Evolutionary conservation across 129 eudicot genomes (phyloP).

Genomic region (Escallonia herrerae): DNA sequence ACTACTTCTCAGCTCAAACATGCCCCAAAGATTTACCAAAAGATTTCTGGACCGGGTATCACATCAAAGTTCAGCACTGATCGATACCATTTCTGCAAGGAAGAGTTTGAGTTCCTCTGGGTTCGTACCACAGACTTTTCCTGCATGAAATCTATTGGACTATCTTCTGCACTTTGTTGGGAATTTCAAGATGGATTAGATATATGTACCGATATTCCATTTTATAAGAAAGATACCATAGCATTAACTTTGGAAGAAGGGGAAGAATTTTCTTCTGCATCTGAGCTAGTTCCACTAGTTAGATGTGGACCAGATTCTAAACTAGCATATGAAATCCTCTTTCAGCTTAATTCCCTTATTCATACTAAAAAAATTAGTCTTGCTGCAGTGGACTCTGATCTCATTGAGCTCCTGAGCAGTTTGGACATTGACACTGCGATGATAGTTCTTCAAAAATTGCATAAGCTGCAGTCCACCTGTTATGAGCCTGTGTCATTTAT

Average conservation of each 20-base stretch:
- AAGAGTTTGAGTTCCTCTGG: conserved; percentile 74
- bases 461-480: conserved; percentile 60
- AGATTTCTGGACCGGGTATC: conserved; percentile 54
- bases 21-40: conserved; percentile 76
- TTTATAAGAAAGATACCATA: conserved; percentile 36
- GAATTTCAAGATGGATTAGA: conserved; percentile 46
- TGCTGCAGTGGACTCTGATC: conserved; percentile 41
- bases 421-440: conserved; percentile 41
- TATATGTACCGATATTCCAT: conserved; percentile 40
- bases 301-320: conserved; percentile 25
- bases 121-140: conserved; percentile 94
- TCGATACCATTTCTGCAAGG: conserved; percentile 82
- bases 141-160: conserved; percentile 55
- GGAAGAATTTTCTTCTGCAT: conserved; percentile 32
- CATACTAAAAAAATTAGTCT: conserved; percentile 77
- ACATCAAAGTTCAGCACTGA: conserved; percentile 55
- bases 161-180: conserved; percentile 65
- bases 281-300: conserved; percentile 63
- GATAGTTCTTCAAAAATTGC: conserved; percentile 65
- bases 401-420: conserved; percentile 47
- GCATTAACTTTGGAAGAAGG: conserved; percentile 35
- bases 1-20: conserved; percentile 55
- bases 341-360: conserved; percentile 85
- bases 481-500: conserved; percentile 69
- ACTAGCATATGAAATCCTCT: conserved; percentile 66